These are phyloP conservation scores for Tardiomyces digboiensis DNA, from an alignment of 1,139 yeast genomes.

Conservation along the genomic window DNA sequence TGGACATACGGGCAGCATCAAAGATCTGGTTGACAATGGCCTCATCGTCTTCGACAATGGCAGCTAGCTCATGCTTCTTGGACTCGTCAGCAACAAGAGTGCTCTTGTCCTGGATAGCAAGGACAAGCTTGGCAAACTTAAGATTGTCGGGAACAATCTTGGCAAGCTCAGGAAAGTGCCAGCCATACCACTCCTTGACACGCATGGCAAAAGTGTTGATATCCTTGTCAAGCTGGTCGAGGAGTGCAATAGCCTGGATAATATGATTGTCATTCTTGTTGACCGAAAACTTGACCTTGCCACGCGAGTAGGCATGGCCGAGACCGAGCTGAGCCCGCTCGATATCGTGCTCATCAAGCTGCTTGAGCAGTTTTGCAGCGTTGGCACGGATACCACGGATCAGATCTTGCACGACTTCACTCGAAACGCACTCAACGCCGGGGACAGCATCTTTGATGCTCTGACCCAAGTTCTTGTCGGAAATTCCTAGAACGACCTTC, in stretches of 20 bases:
- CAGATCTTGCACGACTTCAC: constrained; percentile 89
- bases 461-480: constrained; percentile 95
- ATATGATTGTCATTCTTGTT: constrained; percentile 98
- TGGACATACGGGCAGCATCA: constrained; percentile 88
- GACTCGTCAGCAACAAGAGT: constrained; percentile 58
- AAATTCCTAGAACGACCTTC: constrained; percentile 66
- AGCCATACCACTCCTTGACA: constrained; percentile 99
- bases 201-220: constrained; percentile 98
- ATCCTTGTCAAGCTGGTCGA: constrained; percentile 96
- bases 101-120: constrained; percentile 81
- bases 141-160: constrained; percentile 91
- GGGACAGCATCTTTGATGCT: constrained; percentile 89
- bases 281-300: constrained; percentile 96
- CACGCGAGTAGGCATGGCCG: constrained; percentile 98
- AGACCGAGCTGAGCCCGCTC: constrained; percentile 98
- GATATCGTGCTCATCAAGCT: constrained; percentile 88
- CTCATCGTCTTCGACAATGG: constrained; percentile 90
- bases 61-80: constrained; percentile 53
- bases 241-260: constrained; percentile 94
- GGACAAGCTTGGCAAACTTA: constrained; percentile 73
- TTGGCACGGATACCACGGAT: constrained; percentile 92
- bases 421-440: constrained; percentile 80
- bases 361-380: constrained; percentile 83
- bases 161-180: constrained; percentile 99
- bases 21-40: constrained; percentile 89